Evolutionary conservation across 176 grass and related monocot genomes (phyloP).

Genomic region (Leersia perrieri): DNA sequence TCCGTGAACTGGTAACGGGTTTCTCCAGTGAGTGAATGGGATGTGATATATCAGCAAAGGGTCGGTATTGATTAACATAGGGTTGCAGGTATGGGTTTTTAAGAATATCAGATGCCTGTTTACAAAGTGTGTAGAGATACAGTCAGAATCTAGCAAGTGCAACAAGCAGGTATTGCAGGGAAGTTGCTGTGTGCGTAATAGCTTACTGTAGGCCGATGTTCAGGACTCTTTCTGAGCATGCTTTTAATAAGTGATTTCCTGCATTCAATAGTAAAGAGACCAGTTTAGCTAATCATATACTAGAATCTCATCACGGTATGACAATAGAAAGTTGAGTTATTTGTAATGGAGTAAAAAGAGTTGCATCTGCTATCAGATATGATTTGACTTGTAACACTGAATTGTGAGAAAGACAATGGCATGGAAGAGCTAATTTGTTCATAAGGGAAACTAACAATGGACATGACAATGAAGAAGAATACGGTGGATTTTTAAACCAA

Average conservation of each 20-base stretch:
- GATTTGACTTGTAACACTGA: neutral
- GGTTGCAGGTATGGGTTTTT: conserved; percentile 77
- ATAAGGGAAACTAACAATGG: neutral
- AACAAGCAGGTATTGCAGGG: conserved; percentile 1
- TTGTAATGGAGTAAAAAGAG: neutral
- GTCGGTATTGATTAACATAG: conserved; percentile 63
- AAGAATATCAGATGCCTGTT: conserved; percentile 90
- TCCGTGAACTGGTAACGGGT: conserved; percentile 42
- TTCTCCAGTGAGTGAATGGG: conserved; percentile 47
- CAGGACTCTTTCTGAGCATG: conserved; percentile 96
- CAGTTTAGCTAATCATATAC: conserved; percentile 7
- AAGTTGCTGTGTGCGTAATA: conserved; percentile 26
- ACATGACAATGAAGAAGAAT: neutral
- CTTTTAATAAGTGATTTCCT: conserved; percentile 95
- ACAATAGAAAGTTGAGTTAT: neutral
- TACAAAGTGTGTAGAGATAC: conserved; percentile 27
- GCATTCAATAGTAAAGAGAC: conserved; percentile 34
- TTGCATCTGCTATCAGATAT: neutral
- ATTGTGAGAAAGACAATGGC: neutral
- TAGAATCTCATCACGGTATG: neutral
- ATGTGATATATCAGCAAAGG: conserved; percentile 43
- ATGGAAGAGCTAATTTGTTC: neutral
- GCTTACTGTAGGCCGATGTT: conserved; percentile 95
- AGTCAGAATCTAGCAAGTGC: conserved; percentile 28
- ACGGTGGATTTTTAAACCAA: neutral